phyloP scores from a whole-genome alignment of 2,329 filamentous ascomycete genomes.

The Fusarium succisae region DNA sequence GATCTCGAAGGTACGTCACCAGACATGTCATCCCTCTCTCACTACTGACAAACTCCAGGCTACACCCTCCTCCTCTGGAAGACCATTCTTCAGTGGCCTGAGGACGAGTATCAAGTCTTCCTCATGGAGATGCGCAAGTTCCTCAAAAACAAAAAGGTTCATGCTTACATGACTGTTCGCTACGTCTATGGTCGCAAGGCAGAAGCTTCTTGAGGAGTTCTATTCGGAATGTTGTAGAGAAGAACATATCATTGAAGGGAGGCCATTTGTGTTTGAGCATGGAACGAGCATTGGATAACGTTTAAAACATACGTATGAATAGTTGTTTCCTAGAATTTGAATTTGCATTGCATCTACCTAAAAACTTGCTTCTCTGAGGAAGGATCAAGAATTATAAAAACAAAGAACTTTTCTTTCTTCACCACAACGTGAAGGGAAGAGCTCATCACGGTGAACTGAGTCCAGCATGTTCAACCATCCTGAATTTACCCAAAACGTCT shows the following conservation, averaged over 20 bases:
- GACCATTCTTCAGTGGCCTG: conserved; percentile 31
- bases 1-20: conserved; percentile 27
- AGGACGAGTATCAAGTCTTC: conserved; percentile 35
- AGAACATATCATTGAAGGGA: too few species aligned
- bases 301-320: not conserved
- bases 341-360: not conserved
- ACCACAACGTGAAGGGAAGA: not conserved
- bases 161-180: conserved; percentile 33
- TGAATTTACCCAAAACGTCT: too few species aligned
- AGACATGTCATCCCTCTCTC: fast-evolving
- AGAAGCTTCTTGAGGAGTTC: not conserved
- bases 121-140: conserved; percentile 30
- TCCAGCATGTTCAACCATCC: not conserved
- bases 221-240: not conserved
- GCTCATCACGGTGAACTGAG: fast-evolving
- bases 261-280: not conserved
- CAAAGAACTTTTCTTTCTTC: too few species aligned
- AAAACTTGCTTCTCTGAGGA: too few species aligned
- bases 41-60: not conserved
- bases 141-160: conserved; percentile 24
- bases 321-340: not conserved
- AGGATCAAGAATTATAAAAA: fast-evolving
- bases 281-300: not conserved
- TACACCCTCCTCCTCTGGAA: conserved; percentile 35
- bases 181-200: conserved; percentile 34